Conservation (phyloP, 805 yeast species). For the Zygosaccharomyces bisporus region DNA sequence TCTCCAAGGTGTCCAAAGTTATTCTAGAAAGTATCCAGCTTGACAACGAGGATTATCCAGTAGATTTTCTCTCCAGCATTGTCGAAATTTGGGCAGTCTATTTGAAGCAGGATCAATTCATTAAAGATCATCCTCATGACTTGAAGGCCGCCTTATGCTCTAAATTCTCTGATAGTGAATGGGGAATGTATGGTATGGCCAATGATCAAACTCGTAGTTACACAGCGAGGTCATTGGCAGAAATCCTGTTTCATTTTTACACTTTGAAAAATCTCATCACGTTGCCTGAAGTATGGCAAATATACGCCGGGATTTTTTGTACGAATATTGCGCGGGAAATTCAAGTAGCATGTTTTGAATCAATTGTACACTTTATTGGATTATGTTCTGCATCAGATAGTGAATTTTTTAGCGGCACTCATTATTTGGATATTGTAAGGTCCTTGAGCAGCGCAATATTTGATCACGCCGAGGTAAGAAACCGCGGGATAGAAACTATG, state of each 20-base stretch:
- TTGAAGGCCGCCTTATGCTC: slow-evolving; percentile 18
- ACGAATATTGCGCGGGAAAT: slow-evolving; percentile 24
- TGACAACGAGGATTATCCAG: slow-evolving; percentile 27
- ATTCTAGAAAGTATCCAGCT: slow-evolving; percentile 22
- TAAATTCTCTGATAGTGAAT: slow-evolving; percentile 26
- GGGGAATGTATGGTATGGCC: slow-evolving; percentile 31
- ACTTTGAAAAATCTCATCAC: slow-evolving; percentile 17
- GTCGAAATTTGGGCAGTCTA: slow-evolving; percentile 27
- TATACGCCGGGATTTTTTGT: slow-evolving; percentile 25
- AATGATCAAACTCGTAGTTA: slow-evolving; percentile 26
- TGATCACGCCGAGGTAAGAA: slow-evolving; percentile 23
- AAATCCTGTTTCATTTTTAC: slow-evolving; percentile 32
- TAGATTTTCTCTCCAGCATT: slow-evolving; percentile 24
- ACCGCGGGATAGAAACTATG: slow-evolving; percentile 18
- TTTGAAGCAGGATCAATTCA: slow-evolving; percentile 22
- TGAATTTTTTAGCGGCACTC: slow-evolving; percentile 26
- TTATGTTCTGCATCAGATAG: slow-evolving; percentile 29
- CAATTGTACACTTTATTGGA: slow-evolving; percentile 36
- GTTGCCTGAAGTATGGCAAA: slow-evolving; percentile 21
- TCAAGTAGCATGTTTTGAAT: slow-evolving; percentile 37
- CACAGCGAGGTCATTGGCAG: slow-evolving; percentile 38
- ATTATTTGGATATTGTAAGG: slow-evolving; percentile 28
- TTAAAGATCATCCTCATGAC: slow-evolving; percentile 23
- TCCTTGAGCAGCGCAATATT: slow-evolving; percentile 29
- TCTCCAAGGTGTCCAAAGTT: slow-evolving; percentile 26